Conservation (phyloP, 192 early-diverging fungal genomes). For the Phlyctochytrium arcticum region DNA sequence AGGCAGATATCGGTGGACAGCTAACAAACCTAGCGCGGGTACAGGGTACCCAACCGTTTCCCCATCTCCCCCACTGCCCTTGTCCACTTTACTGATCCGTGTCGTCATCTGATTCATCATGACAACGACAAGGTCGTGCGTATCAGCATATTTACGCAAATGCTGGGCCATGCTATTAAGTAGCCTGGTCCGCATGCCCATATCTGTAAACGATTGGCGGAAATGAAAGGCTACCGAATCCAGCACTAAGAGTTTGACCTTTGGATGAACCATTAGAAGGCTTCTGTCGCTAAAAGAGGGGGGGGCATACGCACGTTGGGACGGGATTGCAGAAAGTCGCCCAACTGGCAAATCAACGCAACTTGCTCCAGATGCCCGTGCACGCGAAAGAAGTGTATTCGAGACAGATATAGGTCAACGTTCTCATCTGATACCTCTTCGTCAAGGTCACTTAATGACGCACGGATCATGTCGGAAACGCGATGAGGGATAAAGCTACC, state of each 20-base stretch:
- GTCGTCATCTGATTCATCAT: slow-evolving; percentile 43
- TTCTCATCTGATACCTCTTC: background rate
- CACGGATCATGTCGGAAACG: slow-evolving; percentile 30
- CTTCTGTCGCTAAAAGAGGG: no score
- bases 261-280: no score
- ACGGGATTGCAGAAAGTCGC: slow-evolving; percentile 10
- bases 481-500: slow-evolving; percentile 38
- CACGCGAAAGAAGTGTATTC: slow-evolving; percentile 30
- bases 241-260: slow-evolving; percentile 42
- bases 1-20: background rate
- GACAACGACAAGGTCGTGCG: slow-evolving; percentile 22
- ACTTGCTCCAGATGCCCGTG: slow-evolving; percentile 30
- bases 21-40: no score
- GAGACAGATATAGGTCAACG: slow-evolving; percentile 13
- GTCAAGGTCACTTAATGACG: background rate
- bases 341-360: slow-evolving; percentile 27
- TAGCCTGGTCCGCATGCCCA: slow-evolving; percentile 32
- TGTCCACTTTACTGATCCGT: slow-evolving; percentile 4
- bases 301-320: slow-evolving; percentile 19
- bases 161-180: slow-evolving; percentile 31
- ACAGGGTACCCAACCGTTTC: no score
- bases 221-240: slow-evolving; percentile 50
- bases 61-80: slow-evolving; percentile 5
- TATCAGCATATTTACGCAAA: slow-evolving; percentile 25
- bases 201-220: slow-evolving; percentile 34